phyloP scores from a whole-genome alignment of 805 yeast genomes.

The Candida patagonica region DNA sequence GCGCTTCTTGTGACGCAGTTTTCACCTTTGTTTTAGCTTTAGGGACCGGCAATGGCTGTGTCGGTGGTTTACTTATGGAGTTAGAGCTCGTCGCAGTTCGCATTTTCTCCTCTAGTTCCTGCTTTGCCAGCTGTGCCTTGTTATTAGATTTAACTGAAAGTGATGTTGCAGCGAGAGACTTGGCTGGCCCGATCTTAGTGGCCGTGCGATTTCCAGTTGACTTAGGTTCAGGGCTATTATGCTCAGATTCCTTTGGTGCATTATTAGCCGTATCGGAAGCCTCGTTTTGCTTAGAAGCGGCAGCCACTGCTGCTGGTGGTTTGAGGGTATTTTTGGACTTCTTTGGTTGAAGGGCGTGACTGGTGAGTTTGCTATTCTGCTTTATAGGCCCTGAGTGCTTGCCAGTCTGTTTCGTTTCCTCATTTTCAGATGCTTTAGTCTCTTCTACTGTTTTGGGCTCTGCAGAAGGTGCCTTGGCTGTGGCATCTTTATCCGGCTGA shows the following conservation, averaged over 20 bases:
- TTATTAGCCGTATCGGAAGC: neutral
- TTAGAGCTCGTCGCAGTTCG: neutral
- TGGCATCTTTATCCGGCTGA: too few species aligned
- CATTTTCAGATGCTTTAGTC: too few species aligned
- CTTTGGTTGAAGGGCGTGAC: constrained; percentile 8
- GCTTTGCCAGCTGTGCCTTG: neutral
- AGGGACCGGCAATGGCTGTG: constrained; percentile 1
- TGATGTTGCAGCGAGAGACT: constrained; percentile 4
- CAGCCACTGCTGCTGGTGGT: constrained; percentile 1
- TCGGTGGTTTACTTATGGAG: constrained; percentile 1
- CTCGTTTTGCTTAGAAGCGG: neutral
- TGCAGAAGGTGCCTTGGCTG: too few species aligned
- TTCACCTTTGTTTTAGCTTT: constrained; percentile 4
- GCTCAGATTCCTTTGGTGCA: neutral
- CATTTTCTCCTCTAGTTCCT: constrained; percentile 2
- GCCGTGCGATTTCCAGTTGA: neutral
- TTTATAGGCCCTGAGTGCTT: too few species aligned
- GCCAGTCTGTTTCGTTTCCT: too few species aligned
- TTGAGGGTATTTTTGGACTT: neutral
- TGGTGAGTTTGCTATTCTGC: constrained; percentile 6
- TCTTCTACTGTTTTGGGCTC: too few species aligned
- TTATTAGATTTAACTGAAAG: constrained; percentile 1
- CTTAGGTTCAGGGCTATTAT: neutral
- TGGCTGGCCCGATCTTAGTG: neutral
- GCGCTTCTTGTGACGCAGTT: too few species aligned